Conservation (phyloP, 345 rosid species). For the Erodium maritimum region DNA sequence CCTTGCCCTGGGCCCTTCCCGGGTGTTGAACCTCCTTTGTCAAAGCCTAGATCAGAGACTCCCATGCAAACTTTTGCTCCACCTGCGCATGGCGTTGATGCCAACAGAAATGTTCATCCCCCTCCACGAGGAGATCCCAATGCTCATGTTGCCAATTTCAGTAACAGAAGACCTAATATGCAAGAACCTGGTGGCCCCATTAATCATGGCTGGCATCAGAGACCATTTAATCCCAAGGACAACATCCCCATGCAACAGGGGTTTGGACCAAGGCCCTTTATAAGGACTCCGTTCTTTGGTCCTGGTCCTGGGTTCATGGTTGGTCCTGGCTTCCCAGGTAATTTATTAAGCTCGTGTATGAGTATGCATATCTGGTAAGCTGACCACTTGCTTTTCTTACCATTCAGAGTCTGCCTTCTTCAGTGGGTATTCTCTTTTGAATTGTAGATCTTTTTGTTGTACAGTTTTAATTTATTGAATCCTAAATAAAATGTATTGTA, state of each 20-base stretch:
- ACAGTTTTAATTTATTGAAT: not conserved
- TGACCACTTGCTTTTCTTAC: not conserved
- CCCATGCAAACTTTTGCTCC: conserved; percentile 42
- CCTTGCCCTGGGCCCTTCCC: conserved; percentile 60
- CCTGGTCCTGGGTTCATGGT: conserved; percentile 64
- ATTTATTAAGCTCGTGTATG: conserved; percentile 13
- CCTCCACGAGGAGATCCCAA: conserved; percentile 57
- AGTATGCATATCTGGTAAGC: not conserved
- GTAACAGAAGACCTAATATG: conserved; percentile 36
- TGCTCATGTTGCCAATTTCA: conserved; percentile 24
- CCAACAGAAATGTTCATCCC: conserved; percentile 30
- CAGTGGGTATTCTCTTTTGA: not conserved
- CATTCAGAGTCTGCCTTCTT: not conserved
- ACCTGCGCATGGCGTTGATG: conserved; percentile 29
- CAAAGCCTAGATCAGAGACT: conserved; percentile 45
- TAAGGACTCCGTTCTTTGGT: conserved; percentile 49
- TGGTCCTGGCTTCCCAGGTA: conserved; percentile 76
- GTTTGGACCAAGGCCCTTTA: conserved; percentile 53
- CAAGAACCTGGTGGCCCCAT: conserved; percentile 37
- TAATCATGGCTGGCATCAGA: conserved; percentile 56
- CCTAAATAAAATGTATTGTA: conserved; percentile 8
- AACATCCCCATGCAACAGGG: conserved; percentile 49
- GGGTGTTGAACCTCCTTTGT: conserved; percentile 39
- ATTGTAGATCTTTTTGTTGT: too few species aligned
- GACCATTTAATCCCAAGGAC: conserved; percentile 38